Evolutionary conservation across 441 rosid species (phyloP).

Genomic region (Capsella rubella): DNA sequence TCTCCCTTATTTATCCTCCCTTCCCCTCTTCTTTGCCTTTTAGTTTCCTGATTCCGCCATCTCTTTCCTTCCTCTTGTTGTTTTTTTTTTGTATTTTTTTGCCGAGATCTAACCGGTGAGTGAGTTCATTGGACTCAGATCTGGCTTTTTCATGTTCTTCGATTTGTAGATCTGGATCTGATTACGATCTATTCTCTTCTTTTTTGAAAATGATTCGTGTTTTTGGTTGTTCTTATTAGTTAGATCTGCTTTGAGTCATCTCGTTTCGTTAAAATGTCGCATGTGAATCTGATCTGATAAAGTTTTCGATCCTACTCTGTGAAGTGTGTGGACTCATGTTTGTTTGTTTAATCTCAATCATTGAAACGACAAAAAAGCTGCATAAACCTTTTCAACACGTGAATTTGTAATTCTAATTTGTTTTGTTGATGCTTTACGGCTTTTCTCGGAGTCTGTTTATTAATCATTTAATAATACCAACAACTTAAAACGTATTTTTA

Average conservation of each 20-base stretch:
- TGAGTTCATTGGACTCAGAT: slow-evolving; percentile 23
- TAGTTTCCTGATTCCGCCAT: slow-evolving; percentile 25
- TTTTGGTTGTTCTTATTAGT: slow-evolving; percentile 12
- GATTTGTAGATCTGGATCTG: slow-evolving; percentile 53
- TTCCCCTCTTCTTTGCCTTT: slow-evolving; percentile 9
- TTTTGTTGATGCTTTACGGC: slow-evolving; percentile 9
- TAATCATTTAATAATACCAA: slow-evolving; percentile 7
- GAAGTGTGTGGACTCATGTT: slow-evolving; percentile 13
- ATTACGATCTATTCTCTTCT: slow-evolving; percentile 20
- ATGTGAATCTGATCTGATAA: slow-evolving; percentile 32
- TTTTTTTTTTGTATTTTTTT: background rate
- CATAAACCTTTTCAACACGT: slow-evolving; percentile 26
- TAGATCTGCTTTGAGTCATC: slow-evolving; percentile 32
- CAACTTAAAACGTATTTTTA: background rate
- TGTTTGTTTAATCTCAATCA: slow-evolving; percentile 33
- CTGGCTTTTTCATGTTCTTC: slow-evolving; percentile 33
- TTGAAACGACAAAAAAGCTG: slow-evolving; percentile 27
- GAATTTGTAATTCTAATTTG: slow-evolving; percentile 13
- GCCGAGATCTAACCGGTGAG: slow-evolving; percentile 39
- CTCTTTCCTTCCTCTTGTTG: background rate
- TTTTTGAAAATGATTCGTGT: slow-evolving; percentile 22
- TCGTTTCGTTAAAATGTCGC: background rate
- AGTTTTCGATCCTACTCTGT: slow-evolving; percentile 29
- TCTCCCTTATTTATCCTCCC: slow-evolving; percentile 25
- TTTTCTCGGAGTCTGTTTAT: slow-evolving; percentile 29